Conservation (phyloP, 352 stramenopile species). For the Lagenidium sp. region DNA sequence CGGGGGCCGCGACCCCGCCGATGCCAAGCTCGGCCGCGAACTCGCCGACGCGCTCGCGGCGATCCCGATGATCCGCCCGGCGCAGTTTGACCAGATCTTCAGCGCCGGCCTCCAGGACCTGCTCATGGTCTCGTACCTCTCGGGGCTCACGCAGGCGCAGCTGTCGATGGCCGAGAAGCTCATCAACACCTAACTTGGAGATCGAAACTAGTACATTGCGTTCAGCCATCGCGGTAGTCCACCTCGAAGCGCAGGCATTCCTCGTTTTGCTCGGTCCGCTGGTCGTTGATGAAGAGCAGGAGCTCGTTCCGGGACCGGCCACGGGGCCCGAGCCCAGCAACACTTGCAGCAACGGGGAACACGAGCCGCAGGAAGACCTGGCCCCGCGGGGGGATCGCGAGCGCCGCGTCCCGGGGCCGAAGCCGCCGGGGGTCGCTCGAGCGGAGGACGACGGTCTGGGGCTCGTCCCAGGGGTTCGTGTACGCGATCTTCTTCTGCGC, state of each 20-base stretch:
- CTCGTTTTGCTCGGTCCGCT: constrained; percentile 86
- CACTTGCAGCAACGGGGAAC: constrained; percentile 21
- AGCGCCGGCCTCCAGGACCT: constrained; percentile 96
- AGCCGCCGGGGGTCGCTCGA: constrained; percentile 73
- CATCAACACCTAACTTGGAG: constrained; percentile 74
- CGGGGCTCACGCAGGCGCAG: constrained; percentile 95
- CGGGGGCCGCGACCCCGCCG: constrained; percentile 53
- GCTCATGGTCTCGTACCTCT: constrained; percentile 98
- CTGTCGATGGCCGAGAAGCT: constrained; percentile 97
- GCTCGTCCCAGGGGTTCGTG: constrained; percentile 87
- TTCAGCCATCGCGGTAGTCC: constrained; percentile 29
- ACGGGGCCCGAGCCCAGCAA: too few species aligned
- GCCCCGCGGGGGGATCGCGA: constrained; percentile 37
- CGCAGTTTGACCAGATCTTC: constrained; percentile 97
- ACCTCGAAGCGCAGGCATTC: constrained; percentile 89
- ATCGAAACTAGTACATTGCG: not conserved
- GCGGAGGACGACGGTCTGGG: constrained; percentile 74
- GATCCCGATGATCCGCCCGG: constrained; percentile 90
- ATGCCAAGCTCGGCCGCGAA: constrained; percentile 87
- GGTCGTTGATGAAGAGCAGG: constrained; percentile 92
- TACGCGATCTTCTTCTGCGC: constrained; percentile 92
- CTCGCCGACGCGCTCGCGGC: constrained; percentile 91
- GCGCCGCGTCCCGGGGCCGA: constrained; percentile 52
- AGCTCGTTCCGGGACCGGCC: constrained; percentile 29
- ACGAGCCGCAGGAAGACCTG: constrained; percentile 46